A percentile compares a stretch with the other conserved stretches of the same genome.
Conservation (phyloP, 306 rosid species). For the Chamaecrista fasciculata region DNA sequence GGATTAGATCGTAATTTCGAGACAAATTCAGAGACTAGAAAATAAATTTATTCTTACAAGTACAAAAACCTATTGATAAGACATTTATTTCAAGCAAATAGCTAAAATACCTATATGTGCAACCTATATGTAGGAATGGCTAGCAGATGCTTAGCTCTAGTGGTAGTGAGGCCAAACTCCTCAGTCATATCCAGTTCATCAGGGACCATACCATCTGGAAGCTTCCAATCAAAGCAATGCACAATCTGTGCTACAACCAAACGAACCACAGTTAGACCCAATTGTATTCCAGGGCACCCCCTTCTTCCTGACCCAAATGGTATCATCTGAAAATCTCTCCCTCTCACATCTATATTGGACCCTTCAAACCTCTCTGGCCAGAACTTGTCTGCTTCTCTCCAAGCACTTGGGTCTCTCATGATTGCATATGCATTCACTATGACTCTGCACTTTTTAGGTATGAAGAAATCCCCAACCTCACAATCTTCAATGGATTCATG, state of each 20-base stretch:
- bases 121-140: constrained; percentile 21
- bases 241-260: constrained; percentile 35
- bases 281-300: constrained; percentile 34
- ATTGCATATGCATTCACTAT: constrained; percentile 40
- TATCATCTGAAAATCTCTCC: constrained; percentile 33
- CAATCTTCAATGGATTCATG: constrained; percentile 53
- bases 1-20: too few species aligned
- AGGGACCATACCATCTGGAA: constrained; percentile 22
- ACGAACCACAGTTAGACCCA: constrained; percentile 31
- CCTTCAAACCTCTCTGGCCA: constrained; percentile 47
- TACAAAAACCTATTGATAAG: too few species aligned
- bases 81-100: too few species aligned
- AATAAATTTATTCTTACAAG: too few species aligned
- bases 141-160: constrained; percentile 30
- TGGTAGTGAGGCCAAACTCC: constrained; percentile 37
- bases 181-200: constrained; percentile 38
- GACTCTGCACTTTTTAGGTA: constrained; percentile 41
- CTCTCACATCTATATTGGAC: constrained; percentile 23
- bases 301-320: constrained; percentile 48
- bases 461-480: constrained; percentile 41
- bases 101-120: too few species aligned
- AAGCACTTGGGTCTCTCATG: constrained; percentile 36
- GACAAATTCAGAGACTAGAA: too few species aligned
- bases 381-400: constrained; percentile 30
- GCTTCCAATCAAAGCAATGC: constrained; percentile 44